Base-by-base conservation (phyloP, 768 basidiomycete species). In the Collybia mongolica region DNA sequence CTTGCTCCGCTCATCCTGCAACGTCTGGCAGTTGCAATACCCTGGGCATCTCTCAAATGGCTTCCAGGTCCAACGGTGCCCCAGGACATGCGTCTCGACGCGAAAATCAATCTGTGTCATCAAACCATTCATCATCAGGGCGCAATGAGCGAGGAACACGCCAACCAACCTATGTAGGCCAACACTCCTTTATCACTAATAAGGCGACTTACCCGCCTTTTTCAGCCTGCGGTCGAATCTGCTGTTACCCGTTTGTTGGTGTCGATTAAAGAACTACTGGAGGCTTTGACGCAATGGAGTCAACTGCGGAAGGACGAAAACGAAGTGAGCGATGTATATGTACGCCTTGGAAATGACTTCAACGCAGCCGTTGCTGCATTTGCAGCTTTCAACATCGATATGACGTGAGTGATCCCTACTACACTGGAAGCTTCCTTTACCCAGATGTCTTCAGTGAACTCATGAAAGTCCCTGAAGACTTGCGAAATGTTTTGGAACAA, bases 261-360 rank as follows among this genome's bases (percentile, higher is more conserved):
- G 2, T 86, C 93, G 24, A 98, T 98, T 56, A 96, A 98, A 65
- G 83, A 90, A 54, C 82, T 99, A n/a, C 77, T 99, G 32, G 94
- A 97, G 65, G 79, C 89, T 1, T 77, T 97, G 48, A 92, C 90
- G 5, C 72, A 80, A 71, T 97, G 93, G 93, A 90, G 89, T 66
- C 75, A 75, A 51, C 68, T 80, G 53, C 77, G 83, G 59, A 77
- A 88, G 59, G 75, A 83, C 49, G 93, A 96, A 64, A 71, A 68
- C 38, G 77, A 90, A 57, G 93, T 99, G 64, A 97, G 94, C 76
- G 93, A 98, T 67, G 90, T 97, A 47, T 99, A 99, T 68, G 97
- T 99, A 47, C 83, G 85, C 48, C 76, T 99, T 19, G 97, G 97
- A 19, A 98, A 98, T 68, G 95, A 97, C 64, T 98, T 99, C 75